Evolutionary conservation across 306 rosid genomes (phyloP).

Genomic region (Quercus cerris): DNA sequence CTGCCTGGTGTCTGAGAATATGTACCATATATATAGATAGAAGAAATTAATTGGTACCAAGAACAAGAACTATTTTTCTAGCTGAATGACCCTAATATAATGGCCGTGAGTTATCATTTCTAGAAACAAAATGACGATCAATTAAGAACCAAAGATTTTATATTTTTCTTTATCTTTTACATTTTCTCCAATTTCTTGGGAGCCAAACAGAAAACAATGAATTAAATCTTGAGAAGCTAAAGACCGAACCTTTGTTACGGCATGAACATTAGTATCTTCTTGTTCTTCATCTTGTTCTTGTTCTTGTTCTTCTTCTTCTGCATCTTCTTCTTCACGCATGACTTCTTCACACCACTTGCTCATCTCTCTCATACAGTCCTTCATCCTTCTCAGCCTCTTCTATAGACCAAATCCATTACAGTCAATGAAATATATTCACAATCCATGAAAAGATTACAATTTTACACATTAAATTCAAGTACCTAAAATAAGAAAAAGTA

Average conservation of each 20-base stretch:
- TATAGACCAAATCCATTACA: neutral
- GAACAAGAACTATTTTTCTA: neutral
- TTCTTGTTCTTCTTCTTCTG: neutral
- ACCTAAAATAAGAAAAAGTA: neutral
- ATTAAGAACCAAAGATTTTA: neutral
- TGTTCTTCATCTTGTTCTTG: neutral
- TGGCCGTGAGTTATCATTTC: neutral
- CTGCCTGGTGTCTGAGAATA: neutral
- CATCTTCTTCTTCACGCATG: conserved; percentile 28
- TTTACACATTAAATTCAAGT: neutral
- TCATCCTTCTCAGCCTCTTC: conserved; percentile 49
- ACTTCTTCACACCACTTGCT: conserved; percentile 44
- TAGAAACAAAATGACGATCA: neutral
- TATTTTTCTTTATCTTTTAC: neutral
- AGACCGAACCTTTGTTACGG: conserved; percentile 18
- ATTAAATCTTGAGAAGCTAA: neutral
- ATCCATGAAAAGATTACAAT: neutral
- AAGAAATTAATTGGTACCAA: neutral
- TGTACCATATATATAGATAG: neutral
- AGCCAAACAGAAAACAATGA: neutral
- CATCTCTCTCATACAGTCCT: conserved; percentile 42
- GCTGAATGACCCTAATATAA: neutral
- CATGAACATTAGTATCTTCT: neutral
- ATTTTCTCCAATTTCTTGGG: neutral
- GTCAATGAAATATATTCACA: neutral